These are phyloP conservation scores for Eimeria falciformis DNA, from an alignment of 169 alveolate genomes.

Conservation along the genomic window DNA sequence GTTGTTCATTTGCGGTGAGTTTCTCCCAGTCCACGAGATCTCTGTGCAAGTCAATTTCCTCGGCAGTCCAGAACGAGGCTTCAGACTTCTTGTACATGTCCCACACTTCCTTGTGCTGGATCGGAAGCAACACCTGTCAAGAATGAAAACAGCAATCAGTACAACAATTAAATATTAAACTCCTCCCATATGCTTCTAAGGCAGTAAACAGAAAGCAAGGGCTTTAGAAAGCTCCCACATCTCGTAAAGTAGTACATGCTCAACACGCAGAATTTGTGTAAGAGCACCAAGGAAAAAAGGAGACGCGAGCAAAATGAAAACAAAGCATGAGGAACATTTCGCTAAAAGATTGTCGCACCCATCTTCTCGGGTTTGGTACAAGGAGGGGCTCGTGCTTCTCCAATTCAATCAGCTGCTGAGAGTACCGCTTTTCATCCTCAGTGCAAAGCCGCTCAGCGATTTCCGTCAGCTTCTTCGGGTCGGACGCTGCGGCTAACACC, in stretches of 20 bases:
- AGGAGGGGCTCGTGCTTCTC: slow-evolving; percentile 75
- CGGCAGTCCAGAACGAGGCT: slow-evolving; percentile 99
- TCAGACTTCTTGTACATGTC: slow-evolving; percentile 97
- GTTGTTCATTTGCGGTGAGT: slow-evolving; percentile 90
- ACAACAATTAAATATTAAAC: too few relatives aligned
- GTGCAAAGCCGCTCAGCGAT: slow-evolving; percentile 47
- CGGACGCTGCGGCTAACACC: slow-evolving; percentile 52
- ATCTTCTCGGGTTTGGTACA: slow-evolving; percentile 66
- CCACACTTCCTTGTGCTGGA: slow-evolving; percentile 71
- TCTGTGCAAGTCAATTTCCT: slow-evolving; percentile 97
- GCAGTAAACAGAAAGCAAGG: too few relatives aligned
- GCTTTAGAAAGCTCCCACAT: too few relatives aligned
- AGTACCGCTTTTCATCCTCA: slow-evolving; percentile 28
- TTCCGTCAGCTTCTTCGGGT: slow-evolving; percentile 51
- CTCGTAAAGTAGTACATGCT: too few relatives aligned
- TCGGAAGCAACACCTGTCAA: slow-evolving; percentile 76
- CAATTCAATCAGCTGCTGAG: background rate
- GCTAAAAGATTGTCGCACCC: slow-evolving; percentile 24
- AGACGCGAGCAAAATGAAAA: background rate
- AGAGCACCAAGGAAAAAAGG: background rate
- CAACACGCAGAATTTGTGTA: too few relatives aligned
- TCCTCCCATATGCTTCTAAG: too few relatives aligned
- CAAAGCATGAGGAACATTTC: background rate
- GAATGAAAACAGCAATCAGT: background rate
- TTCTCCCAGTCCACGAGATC: slow-evolving; percentile 97